These are phyloP conservation scores for Xylariaceae sp. DNA, from an alignment of 2,329 filamentous ascomycete genomes.

Conservation along the genomic window DNA sequence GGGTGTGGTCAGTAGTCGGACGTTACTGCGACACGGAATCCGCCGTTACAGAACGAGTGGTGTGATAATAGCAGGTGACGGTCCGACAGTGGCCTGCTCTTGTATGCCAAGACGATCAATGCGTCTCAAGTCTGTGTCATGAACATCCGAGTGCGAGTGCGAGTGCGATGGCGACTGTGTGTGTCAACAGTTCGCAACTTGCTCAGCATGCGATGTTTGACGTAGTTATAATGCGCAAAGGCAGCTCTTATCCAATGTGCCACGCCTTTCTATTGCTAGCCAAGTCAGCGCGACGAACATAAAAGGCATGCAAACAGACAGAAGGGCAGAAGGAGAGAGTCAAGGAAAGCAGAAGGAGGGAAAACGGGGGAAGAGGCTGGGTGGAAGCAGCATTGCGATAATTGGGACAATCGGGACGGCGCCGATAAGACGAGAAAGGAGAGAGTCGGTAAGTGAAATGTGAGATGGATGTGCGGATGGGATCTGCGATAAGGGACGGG, in stretches of 20 bases:
- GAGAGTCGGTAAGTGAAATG: neutral
- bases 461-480: neutral
- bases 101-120: neutral
- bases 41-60: neutral
- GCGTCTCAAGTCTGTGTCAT: too few species aligned
- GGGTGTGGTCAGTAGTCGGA: neutral
- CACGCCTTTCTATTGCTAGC: neutral
- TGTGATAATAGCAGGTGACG: neutral
- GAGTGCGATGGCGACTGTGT: neutral
- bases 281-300: neutral
- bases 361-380: neutral
- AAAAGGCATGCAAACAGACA: neutral
- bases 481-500: neutral
- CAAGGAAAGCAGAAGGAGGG: neutral
- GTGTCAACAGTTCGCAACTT: neutral
- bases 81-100: neutral
- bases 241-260: neutral
- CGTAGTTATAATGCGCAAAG: neutral
- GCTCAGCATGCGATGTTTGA: neutral
- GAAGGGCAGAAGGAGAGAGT: neutral
- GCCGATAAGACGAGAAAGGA: neutral
- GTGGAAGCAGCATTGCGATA: conserved; percentile 2
- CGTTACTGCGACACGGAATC: neutral
- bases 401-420: neutral
- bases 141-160: too few species aligned